Base-by-base conservation (phyloP, 169 alveolate species). In the Cryptosporidium ubiquitum region DNA sequence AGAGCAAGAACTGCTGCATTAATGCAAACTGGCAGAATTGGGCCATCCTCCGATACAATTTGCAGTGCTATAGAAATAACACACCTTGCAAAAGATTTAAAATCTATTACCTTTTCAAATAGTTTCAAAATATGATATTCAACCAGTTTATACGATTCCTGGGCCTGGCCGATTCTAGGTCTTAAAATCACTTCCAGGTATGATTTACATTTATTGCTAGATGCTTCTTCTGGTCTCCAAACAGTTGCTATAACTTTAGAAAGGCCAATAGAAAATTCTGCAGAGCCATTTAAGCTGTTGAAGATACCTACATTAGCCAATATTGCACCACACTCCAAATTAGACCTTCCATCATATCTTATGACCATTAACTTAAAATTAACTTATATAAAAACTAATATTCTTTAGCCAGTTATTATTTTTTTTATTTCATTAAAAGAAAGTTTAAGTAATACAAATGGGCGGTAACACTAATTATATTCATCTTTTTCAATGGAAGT, bases 1-100 rank as follows among this genome's bases (percentile, higher is more conserved):
- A 79, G 61, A 18, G 79, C 89, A 18, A 79, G 52, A 79, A 79
- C 75, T 6, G 89, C 75, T 26, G 89, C 73, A 79, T 79, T 79
- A 29, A 79, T 37, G 9, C 89, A 79, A 3, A 61, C 64, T 26
- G 89, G 68, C 14, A 79, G 39, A 4, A 79, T 79, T 14, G 89
- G 89, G 6, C 89, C 89, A 42, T 79, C 89, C 61, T 79, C 79
- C 0, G 89, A 79, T 9, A 79, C 51, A 18, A 79, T 64, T 47
- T 79, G 89, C 10, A 79, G 23, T 47, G 89, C 79, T 33, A 79
- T 31, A 10, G 89, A 79, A 79, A 79, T 64, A 6, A 79, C 75
- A 31, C 79, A 61, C 29, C 89, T 58, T 12, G 74, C 4, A 60
- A 79, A 61, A 26, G 42, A 49, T 10, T n/a, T 60, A 33, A 79